Conservation (phyloP, 768 basidiomycete genomes). For the Botryobasidium botryosum region DNA sequence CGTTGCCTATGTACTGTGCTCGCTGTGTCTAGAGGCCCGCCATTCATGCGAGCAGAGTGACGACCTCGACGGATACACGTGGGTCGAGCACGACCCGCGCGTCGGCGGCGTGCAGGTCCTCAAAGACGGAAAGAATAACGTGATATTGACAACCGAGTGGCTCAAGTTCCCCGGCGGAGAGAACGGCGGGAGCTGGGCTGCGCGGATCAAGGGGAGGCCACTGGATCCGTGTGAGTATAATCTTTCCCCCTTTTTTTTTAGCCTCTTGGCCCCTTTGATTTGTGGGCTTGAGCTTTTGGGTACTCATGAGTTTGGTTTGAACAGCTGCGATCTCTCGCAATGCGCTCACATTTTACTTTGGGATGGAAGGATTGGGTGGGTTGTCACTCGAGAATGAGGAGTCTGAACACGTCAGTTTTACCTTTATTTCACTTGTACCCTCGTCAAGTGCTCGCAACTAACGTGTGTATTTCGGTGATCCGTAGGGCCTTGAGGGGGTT, state of each 20-base stretch:
- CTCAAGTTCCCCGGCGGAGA: conserved; percentile 71
- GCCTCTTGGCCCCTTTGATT: too few relatives aligned
- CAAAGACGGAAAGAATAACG: conserved; percentile 66
- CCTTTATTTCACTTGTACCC: background rate
- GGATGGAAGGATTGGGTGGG: conserved; percentile 72
- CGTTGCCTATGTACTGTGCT: too few relatives aligned
- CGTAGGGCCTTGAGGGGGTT: conserved; percentile 51
- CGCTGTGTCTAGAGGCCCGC: conserved; percentile 45
- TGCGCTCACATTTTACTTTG: conserved; percentile 80
- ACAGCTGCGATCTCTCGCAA: too few relatives aligned
- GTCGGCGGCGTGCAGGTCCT: conserved; percentile 76
- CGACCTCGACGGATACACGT: conserved; percentile 64
- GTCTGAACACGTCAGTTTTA: conserved; percentile 45
- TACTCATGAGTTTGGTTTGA: too few relatives aligned
- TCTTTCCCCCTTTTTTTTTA: too few relatives aligned
- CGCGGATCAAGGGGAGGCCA: conserved; percentile 65
- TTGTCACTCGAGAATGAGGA: conserved; percentile 66
- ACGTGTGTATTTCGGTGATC: background rate
- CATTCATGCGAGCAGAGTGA: conserved; percentile 86
- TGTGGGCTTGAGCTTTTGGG: too few relatives aligned
- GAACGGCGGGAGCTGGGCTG: conserved; percentile 80
- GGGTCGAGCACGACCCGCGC: conserved; percentile 74
- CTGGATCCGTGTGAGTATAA: conserved; percentile 48
- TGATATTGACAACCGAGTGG: conserved; percentile 69
- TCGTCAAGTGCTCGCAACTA: too few relatives aligned